Conservation (phyloP, 2,329 filamentous ascomycete species). For the Penicillium sp. region DNA sequence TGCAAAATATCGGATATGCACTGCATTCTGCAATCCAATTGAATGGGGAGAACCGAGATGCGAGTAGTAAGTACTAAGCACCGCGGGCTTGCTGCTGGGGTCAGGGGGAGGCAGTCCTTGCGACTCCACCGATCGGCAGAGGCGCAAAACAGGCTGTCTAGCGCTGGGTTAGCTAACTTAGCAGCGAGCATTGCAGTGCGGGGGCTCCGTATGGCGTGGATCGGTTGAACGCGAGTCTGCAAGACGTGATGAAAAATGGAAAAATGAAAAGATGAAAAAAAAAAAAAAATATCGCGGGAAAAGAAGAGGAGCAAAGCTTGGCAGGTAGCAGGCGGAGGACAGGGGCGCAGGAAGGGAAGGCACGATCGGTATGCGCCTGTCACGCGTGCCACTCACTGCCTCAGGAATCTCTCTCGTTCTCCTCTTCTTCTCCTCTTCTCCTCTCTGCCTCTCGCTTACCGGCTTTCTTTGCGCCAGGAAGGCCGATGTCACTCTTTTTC, state of each 20-base stretch:
- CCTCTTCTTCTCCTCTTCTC: background rate
- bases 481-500: slow-evolving; percentile 8
- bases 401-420: background rate
- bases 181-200: background rate
- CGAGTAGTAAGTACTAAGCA: background rate
- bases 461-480: background rate
- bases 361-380: background rate
- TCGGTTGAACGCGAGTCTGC: background rate
- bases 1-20: background rate
- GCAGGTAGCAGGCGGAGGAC: background rate
- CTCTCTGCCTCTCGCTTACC: background rate
- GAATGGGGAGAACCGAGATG: background rate
- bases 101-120: background rate
- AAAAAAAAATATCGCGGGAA: background rate
- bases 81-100: no score
- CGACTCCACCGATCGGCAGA: slow-evolving; percentile 7
- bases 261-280: background rate
- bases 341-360: slow-evolving; percentile 1
- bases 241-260: background rate
- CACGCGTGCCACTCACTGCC: background rate
- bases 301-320: background rate
- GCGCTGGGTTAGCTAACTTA: background rate
- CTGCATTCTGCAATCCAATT: background rate
- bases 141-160: slow-evolving; percentile 7
- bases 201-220: no score